Evolutionary conservation across 2,329 filamentous ascomycete species (phyloP), one percentile per base, ranked within the genome.

Genomic region (Metarhizium brunneum): DNA sequence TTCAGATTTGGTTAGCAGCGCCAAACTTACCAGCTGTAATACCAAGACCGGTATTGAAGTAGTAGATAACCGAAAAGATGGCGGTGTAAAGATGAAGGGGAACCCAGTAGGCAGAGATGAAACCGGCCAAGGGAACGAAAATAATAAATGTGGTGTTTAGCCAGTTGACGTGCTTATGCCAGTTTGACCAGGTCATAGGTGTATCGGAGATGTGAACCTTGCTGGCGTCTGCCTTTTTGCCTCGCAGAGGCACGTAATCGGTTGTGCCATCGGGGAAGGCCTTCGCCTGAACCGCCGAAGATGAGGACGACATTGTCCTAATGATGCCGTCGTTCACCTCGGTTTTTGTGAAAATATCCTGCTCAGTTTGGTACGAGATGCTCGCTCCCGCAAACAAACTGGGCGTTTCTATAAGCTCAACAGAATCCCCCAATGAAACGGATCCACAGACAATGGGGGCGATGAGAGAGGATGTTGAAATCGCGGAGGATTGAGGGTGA

Each of bases 131-230:
- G 47, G 92, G 91, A 49, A 95, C 80, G 62, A 87, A 78, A 61
- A 95, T 72, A 69, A 95, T 92, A 69, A 96, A 81, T 59, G 79
- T 81, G 60, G 89, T 85, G 72, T 95, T 96, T 62, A 96, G 80
- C 90, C 91, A 96, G 80, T 95, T 91, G 77, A 96, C 81, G 69
- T 96, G 91, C 76, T 92, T 87, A 75, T 91, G 85, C 88, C 89
- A 94, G 77, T 95, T 96, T 66, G 79, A 76, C 72, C 78, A 80
- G 58, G 89, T 95, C 64, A 95, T 86, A 56, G 88, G 87, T 60
- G 83, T 82, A 61, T 95, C 90, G 61, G 89, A 84, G 73, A 95
- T 94, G 73, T 95, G 90, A 66, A 86, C 81, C 76, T 95, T 95
- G 77, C 86, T 76, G 57, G 69, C 47, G 58, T 84, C 81, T 61